phyloP scores from a whole-genome alignment of 768 basidiomycete genomes.

The Tylopilus rubrobrunneus region DNA sequence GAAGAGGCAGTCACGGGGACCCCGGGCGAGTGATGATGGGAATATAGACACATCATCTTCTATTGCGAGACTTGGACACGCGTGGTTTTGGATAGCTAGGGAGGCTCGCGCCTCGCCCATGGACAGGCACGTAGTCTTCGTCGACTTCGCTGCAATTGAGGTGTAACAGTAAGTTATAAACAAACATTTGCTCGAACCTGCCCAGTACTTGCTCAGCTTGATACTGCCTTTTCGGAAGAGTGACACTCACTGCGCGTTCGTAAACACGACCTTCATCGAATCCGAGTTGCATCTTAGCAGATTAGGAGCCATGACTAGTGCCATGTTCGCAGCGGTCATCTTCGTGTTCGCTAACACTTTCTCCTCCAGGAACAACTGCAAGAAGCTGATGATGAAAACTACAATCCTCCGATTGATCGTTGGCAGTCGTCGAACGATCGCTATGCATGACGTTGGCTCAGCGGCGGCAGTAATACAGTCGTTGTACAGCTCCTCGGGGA shows the following conservation, averaged over 20 bases:
- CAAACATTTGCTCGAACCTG: conserved; percentile 87
- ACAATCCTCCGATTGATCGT: conserved; percentile 84
- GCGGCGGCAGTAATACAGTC: conserved; percentile 73
- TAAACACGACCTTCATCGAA: conserved; percentile 85
- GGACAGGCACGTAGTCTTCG: conserved; percentile 68
- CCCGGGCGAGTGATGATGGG: neutral
- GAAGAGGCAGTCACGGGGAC: neutral
- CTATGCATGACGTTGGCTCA: conserved; percentile 65
- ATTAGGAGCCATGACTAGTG: conserved; percentile 91
- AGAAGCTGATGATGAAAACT: conserved; percentile 84
- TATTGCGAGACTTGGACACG: conserved; percentile 53
- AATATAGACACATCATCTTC: conserved; percentile 31
- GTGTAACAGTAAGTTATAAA: conserved; percentile 78
- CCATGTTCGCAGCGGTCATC: conserved; percentile 87
- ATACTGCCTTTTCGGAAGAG: conserved; percentile 2
- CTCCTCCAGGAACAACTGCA: conserved; percentile 84
- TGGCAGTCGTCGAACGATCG: conserved; percentile 73
- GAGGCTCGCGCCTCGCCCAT: conserved; percentile 72
- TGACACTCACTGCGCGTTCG: conserved; percentile 79
- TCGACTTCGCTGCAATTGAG: conserved; percentile 77
- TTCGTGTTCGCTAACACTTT: conserved; percentile 70
- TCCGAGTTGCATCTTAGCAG: conserved; percentile 82
- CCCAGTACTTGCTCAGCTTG: conserved; percentile 5
- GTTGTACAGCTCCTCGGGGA: conserved; percentile 90
- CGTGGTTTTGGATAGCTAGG: conserved; percentile 42